Evolutionary conservation across 176 grass and related monocot genomes (phyloP), one percentile per base, ranked within the genome.

Genomic region (Tillandsia leiboldiana): DNA sequence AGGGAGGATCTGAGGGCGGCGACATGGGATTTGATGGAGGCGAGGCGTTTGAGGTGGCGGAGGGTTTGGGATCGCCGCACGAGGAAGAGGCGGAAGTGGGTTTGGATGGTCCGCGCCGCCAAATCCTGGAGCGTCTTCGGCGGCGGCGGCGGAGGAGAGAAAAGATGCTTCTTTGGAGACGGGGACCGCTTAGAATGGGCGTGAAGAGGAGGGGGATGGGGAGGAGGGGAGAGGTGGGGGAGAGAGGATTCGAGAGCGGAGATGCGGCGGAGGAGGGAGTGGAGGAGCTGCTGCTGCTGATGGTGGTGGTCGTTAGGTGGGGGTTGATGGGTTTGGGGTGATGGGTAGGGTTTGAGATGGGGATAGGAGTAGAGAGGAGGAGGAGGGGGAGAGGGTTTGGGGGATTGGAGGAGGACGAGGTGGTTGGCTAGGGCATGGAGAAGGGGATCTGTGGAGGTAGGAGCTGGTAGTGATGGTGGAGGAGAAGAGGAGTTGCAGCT

Each of bases 21-120:
- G 12, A 79, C 77, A 62, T 90, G 81, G 63, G 87, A 93, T 15
- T 91, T 86, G 63, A 99, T 86, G 57, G 80, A 22, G 0, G 94
- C 87, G 9, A 99, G 90, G 26, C 83, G 76, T 83, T 99, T 93
- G 57, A 99, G 74, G 66, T 99, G 87, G 75, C 90, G 84, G 53
- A 99, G 79, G 63, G 85, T 93, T 63, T 84, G 72, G 62, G 94
- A 99, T 57, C 94, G 87, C 72, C 72, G 84, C 28, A 88, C 87
- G 64, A 99, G 90, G 80, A 87, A 93, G 53, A 69, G 84, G 70
- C 89, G 90, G 80, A 99, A 99, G 64, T 82, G 73, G 17, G 70
- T 70, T 75, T 99, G 94, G 78, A 99, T 99, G 29, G 70, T 93
- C 77, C 90, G 76, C 59, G 87, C 90, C 13, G 94, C 94, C 17